These are phyloP conservation scores for Furcasterigmium furcatum DNA, from an alignment of 2,329 filamentous ascomycete genomes.

Conservation along the genomic window DNA sequence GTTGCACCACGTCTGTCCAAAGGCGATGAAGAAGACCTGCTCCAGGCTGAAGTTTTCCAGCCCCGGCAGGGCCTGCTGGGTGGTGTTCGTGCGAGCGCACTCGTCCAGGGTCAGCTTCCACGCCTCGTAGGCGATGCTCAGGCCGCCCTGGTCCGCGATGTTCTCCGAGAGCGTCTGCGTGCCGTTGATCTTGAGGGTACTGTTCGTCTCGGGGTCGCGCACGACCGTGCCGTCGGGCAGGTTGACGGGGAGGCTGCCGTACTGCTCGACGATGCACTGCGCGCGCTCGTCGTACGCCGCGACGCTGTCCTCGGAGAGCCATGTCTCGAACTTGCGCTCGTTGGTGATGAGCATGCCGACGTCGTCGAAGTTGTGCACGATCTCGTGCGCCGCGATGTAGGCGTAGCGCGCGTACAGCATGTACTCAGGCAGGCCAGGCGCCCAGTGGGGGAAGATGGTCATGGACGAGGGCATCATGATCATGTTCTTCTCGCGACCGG, in stretches of 20 bases:
- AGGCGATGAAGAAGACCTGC: slow-evolving; percentile 67
- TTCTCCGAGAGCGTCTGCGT: slow-evolving; percentile 64
- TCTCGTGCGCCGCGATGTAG: slow-evolving; percentile 63
- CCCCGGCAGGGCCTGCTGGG: slow-evolving; percentile 44
- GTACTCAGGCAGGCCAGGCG: slow-evolving; percentile 59
- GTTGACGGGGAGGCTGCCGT: slow-evolving; percentile 54
- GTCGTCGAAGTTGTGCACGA: slow-evolving; percentile 68
- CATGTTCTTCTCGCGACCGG: neutral
- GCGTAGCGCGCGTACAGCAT: slow-evolving; percentile 66
- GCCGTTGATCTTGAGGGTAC: slow-evolving; percentile 57
- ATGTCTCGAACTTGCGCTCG: slow-evolving; percentile 61
- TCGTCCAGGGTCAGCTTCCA: slow-evolving; percentile 55
- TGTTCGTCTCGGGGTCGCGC: neutral
- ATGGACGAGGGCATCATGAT: neutral
- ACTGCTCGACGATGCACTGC: slow-evolving; percentile 66
- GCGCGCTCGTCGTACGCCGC: slow-evolving; percentile 54
- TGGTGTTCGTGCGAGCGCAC: slow-evolving; percentile 30
- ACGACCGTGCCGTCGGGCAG: slow-evolving; percentile 48
- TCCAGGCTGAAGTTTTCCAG: slow-evolving; percentile 61
- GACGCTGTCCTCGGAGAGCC: slow-evolving; percentile 57
- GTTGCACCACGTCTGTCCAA: slow-evolving; percentile 63
- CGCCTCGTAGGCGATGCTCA: slow-evolving; percentile 60
- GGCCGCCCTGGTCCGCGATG: slow-evolving; percentile 67
- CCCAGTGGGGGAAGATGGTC: slow-evolving; percentile 56
- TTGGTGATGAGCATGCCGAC: slow-evolving; percentile 19